Percentiles rank a stretch among this genome's conserved stretches.
Evolutionary conservation across 371 early-diverging fungal species (phyloP).

Genomic region (Rhizopus sp.): DNA sequence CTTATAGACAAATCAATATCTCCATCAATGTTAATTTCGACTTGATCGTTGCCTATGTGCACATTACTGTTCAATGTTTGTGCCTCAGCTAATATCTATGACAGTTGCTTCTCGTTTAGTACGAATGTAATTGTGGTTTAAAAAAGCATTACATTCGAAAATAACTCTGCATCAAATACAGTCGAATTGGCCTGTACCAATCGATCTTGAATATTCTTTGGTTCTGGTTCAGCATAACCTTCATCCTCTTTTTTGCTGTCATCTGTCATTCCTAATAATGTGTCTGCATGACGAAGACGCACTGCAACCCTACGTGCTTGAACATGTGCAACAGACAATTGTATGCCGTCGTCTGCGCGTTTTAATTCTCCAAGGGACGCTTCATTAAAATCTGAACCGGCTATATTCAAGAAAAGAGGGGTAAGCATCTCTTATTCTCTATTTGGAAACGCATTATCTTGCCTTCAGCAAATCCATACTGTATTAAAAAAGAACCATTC

Average conservation of each 20-base stretch:
- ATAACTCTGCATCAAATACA: constrained; percentile 62
- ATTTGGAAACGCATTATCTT: constrained; percentile 8
- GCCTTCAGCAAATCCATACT: constrained; percentile 66
- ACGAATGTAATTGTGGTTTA: background rate
- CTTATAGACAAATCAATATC: constrained; percentile 51
- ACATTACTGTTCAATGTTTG: constrained; percentile 51
- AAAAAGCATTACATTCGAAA: constrained; percentile 41
- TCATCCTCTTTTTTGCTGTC: background rate
- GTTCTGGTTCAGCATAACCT: background rate
- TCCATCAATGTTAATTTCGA: constrained; percentile 56
- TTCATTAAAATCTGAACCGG: constrained; percentile 33
- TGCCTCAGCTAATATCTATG: constrained; percentile 57
- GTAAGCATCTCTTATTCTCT: background rate
- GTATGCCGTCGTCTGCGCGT: constrained; percentile 17
- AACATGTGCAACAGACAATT: constrained; percentile 26
- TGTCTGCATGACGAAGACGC: constrained; percentile 23
- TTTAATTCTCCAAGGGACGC: constrained; percentile 30
- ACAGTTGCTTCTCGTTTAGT: background rate
- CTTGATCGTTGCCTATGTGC: constrained; percentile 54
- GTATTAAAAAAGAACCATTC: constrained; percentile 38
- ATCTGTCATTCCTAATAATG: constrained; percentile 17
- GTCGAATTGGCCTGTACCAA: constrained; percentile 53
- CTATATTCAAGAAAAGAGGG: constrained; percentile 2
- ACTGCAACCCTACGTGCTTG: constrained; percentile 22
- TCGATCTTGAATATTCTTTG: constrained; percentile 31